Base-by-base conservation (phyloP, 495 filamentous ascomycete genomes). In the Penicillium fimorum region DNA sequence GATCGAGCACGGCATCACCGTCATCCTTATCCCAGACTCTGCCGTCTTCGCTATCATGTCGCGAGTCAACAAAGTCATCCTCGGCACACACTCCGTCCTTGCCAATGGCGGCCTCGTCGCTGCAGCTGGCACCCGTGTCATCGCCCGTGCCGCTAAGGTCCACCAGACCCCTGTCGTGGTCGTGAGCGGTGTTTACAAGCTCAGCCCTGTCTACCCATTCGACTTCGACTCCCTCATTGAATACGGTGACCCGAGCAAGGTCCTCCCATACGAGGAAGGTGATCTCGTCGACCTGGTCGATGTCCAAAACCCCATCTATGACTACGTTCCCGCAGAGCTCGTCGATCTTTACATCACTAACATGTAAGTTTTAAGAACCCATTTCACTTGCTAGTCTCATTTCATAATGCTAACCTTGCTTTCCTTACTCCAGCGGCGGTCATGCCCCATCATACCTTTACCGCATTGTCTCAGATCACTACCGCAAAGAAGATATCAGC, bases 311-410 rank as follows among this genome's bases (percentile, higher is more conserved):
- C 90, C 90, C 10, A 63, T 92, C 20, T 88, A 85, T 48, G 92
- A 96, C 64, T 93, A 91, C 63, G 83, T 97, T 11, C 86, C 87
- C 2, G 82, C 88, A 8, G 88, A 93, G 54, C 71, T 92, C 53
- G 82, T 96, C 29, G 88, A 94, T 63, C 82, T 94, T 35, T 96
- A 96, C 66, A 87, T 97, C 59, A 96, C 92, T 10, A 96, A 97
- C 71, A 73, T 97, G 89, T 92, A 77, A 80, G 90, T 84, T 48
- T 35, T 3, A 29, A 37, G 6, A 12, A 44, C 30, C 22, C n/a
- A 48, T 38, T 10, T 12, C 17, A 33, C 18, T 30, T 4, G 18
- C 30, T 6, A 4, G 29, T 47, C 15, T 12, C 40, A 42, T 5
- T 56, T 53, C 55, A 62, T 10, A 22, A 15, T 25, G 22, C 72